Evolutionary conservation across 257 asterid genomes (phyloP), one percentile per base, ranked within the genome.

Genomic region (Solanum peruvianum): DNA sequence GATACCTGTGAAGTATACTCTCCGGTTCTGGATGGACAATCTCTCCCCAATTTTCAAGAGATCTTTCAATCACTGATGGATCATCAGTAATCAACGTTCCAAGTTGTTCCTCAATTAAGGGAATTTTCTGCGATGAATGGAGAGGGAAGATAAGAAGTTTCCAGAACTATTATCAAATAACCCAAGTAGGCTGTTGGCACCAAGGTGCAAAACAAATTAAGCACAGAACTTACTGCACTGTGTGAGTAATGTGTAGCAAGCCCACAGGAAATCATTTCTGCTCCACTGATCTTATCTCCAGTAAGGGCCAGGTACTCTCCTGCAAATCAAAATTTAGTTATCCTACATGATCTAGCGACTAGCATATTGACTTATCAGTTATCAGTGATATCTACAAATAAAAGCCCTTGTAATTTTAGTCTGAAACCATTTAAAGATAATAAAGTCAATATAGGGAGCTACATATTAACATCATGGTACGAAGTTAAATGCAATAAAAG

Each of bases 241-340:
- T 86, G 88, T 37, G 96, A 84, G 88, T 92, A 97, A 91, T 97
- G 99, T 27, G 99, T 95, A 31, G 99, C 98, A 86, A 97, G 99
- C 88, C 99, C 99, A 90, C 98, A 96, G 16, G 97, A 92, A 41
- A 94, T 71, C 98, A 96, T 95, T 92, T 97, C 99, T 11, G 88
- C 92, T 82, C 99, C 99, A 73, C 88, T 95, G 87, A 97, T 92
- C 90, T 92, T 97, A 73, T 90, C 96, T 85, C 99, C 99, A 15
- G 99, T 97, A 77, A 97, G 87, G 72, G 92, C 99, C 92, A 97
- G 88, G 89, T 97, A 97, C 89, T 97, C 99, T 89, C 99, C 98
- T 97, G 94, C 88, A 84, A 82, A 89, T 41, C 16, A 25, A 29
- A 81, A 49, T 81, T 49, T 29, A 7, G 64, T 56, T 20, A 56